phyloP scores from a whole-genome alignment of 176 grass and related monocot genomes.

The Bromus sterilis region DNA sequence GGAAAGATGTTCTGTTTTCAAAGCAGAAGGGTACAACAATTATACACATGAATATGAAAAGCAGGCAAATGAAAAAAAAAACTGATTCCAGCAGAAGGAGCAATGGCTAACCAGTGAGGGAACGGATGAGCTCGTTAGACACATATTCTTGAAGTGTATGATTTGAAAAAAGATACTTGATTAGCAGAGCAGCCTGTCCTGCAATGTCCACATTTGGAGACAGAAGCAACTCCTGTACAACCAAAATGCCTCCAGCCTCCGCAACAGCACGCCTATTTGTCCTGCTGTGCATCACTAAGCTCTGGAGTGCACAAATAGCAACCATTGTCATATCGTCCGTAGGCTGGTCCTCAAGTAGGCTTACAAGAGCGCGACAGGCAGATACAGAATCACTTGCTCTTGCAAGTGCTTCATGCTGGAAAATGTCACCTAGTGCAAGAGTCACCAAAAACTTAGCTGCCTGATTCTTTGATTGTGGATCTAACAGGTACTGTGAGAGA shows the following conservation, averaged over 20 bases:
- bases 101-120: conserved; percentile 69
- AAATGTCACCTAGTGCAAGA: conserved; percentile 92
- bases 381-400: conserved; percentile 82
- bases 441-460: conserved; percentile 85
- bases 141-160: conserved; percentile 99
- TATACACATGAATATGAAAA: conserved; percentile 19
- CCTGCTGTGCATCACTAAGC: conserved; percentile 96
- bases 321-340: conserved; percentile 97
- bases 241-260: conserved; percentile 88
- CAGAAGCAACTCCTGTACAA: conserved; percentile 82
- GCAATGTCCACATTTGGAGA: conserved; percentile 80
- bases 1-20: background rate
- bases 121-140: conserved; percentile 89
- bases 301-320: conserved; percentile 89
- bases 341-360: conserved; percentile 85
- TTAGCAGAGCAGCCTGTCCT: conserved; percentile 73
- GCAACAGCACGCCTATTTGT: conserved; percentile 89
- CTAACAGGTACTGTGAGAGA: conserved; percentile 83
- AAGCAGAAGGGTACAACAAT: background rate
- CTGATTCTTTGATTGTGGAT: conserved; percentile 78
- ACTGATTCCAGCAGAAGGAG: background rate
- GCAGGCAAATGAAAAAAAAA: background rate
- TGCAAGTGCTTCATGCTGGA: conserved; percentile 88
- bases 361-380: conserved; percentile 83
- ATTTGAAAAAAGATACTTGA: conserved; percentile 92